phyloP scores from a whole-genome alignment of 768 basidiomycete species.

The Collybiopsis confluens region DNA sequence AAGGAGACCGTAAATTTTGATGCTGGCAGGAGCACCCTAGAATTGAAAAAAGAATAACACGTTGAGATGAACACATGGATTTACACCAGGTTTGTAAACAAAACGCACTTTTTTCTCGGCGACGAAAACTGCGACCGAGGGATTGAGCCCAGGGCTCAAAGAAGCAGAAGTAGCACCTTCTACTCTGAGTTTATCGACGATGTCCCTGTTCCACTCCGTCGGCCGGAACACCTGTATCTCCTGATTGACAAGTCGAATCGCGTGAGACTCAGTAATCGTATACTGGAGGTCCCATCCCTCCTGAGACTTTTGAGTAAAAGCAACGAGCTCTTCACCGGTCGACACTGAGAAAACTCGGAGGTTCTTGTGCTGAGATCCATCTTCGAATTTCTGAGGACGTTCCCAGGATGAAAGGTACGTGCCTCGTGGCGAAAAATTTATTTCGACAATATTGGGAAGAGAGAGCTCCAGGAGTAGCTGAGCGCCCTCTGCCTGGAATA shows the following conservation, averaged over 20 bases:
- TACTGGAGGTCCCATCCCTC: conserved; percentile 92
- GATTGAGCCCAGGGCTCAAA: conserved; percentile 81
- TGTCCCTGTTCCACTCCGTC: conserved; percentile 72
- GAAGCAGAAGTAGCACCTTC: conserved; percentile 78
- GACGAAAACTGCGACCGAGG: conserved; percentile 87
- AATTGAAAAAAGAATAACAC: neutral
- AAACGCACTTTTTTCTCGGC: conserved; percentile 85
- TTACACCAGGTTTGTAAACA: neutral
- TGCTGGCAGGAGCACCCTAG: conserved; percentile 82
- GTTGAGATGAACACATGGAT: neutral
- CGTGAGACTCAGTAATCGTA: conserved; percentile 85
- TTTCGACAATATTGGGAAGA: conserved; percentile 72
- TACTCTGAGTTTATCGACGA: conserved; percentile 76
- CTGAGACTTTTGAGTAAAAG: conserved; percentile 86
- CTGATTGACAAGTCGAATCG: conserved; percentile 70
- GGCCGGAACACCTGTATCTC: conserved; percentile 86
- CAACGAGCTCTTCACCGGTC: conserved; percentile 80
- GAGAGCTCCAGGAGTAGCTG: conserved; percentile 72
- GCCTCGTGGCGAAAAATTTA: conserved; percentile 90
- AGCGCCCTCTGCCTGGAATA: conserved; percentile 71
- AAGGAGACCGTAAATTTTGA: conserved; percentile 78
- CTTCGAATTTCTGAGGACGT: conserved; percentile 87
- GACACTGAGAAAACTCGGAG: conserved; percentile 84
- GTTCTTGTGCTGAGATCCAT: conserved; percentile 90
- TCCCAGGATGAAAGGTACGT: conserved; percentile 96